phyloP scores from a whole-genome alignment of 2,329 filamentous ascomycete species.

The Tolypocladium ovalisporum region DNA sequence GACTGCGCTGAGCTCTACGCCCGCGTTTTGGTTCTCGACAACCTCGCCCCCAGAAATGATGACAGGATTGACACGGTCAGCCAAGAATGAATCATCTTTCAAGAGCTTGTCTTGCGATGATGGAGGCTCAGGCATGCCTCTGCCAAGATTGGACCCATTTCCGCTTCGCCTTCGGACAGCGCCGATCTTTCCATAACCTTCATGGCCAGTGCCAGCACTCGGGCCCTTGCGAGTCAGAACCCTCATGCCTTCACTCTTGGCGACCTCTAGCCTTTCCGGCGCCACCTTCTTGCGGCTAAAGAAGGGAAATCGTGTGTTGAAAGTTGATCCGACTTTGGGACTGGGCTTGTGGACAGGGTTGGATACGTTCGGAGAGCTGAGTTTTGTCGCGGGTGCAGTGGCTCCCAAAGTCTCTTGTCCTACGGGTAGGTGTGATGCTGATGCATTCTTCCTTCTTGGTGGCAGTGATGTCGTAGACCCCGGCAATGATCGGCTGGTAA shows the following conservation, averaged over 20 bases:
- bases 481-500: conserved; percentile 18
- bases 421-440: conserved; percentile 18
- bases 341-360: conserved; percentile 34
- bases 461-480: conserved; percentile 23
- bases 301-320: conserved; percentile 60
- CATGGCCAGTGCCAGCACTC: conserved; percentile 85
- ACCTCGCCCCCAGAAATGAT: conserved; percentile 55
- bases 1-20: conserved; percentile 33
- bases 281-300: conserved; percentile 64
- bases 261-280: conserved; percentile 31
- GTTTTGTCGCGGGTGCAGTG: conserved; percentile 10
- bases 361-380: conserved; percentile 8
- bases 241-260: conserved; percentile 36
- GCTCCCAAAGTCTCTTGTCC: conserved; percentile 9
- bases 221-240: conserved; percentile 57
- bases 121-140: conserved; percentile 31
- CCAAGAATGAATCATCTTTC: conserved; percentile 45
- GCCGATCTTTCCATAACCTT: conserved; percentile 65
- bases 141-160: conserved; percentile 37
- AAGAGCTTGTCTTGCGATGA: conserved; percentile 41
- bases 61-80: conserved; percentile 53
- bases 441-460: conserved; percentile 16
- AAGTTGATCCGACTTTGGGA: conserved; percentile 42
- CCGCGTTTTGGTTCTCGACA: conserved; percentile 47
- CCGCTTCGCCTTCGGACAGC: conserved; percentile 52